These are phyloP conservation scores for Wilcoxina mikolae DNA, from an alignment of 495 filamentous ascomycete genomes.

Conservation along the genomic window DNA sequence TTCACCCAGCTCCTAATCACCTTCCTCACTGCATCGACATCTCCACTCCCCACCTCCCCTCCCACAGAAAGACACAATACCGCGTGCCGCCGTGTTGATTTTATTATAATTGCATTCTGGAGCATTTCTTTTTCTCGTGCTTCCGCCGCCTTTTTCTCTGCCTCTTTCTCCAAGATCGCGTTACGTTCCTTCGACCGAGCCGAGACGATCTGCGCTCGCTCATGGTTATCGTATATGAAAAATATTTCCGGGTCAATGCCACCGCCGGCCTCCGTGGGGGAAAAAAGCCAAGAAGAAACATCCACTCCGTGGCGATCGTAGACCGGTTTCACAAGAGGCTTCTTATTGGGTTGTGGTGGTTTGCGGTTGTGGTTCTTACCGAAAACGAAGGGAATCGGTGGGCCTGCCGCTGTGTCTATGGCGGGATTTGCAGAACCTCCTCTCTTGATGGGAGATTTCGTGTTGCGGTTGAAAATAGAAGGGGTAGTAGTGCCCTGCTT, in stretches of 20 bases:
- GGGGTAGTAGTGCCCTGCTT: not conserved
- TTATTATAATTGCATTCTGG: not conserved
- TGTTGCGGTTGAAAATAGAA: not conserved
- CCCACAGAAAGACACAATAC: not conserved
- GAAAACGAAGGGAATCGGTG: not conserved
- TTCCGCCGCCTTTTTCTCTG: not conserved
- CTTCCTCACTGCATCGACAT: not conserved
- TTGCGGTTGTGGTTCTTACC: not conserved
- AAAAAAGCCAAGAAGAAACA: conserved; percentile 20
- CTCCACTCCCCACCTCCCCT: not conserved
- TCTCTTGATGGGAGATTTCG: not conserved
- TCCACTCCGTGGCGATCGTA: conserved; percentile 17
- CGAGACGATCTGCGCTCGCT: not conserved
- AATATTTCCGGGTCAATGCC: conserved; percentile 1
- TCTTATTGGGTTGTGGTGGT: not conserved
- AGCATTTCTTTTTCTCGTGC: not conserved
- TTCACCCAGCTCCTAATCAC: not conserved
- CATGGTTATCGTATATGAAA: not conserved
- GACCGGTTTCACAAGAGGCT: conserved; percentile 1
- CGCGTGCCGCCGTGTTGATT: not conserved
- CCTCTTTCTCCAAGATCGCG: not conserved
- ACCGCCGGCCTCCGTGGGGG: not conserved
- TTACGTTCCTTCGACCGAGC: not conserved
- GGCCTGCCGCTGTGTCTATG: not conserved
- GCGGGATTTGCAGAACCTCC: not conserved